Conservation (phyloP, 2,329 filamentous ascomycete genomes). For the Nothopassalora personata region DNA sequence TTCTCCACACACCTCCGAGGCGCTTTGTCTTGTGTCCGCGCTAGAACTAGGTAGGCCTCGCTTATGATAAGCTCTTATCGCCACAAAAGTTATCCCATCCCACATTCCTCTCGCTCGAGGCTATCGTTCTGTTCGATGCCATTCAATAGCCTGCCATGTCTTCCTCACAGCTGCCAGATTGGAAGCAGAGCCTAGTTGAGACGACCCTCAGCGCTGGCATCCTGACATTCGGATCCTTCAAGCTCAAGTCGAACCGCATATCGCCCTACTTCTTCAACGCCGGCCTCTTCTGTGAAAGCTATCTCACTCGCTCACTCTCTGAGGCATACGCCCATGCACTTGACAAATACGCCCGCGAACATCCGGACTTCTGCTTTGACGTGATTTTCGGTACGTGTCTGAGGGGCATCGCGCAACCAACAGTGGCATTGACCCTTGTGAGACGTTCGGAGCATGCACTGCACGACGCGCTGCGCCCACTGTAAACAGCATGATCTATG, state of each 20-base stretch:
- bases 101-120: background rate
- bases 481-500: no score
- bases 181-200: slow-evolving; percentile 69
- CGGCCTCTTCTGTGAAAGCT: slow-evolving; percentile 77
- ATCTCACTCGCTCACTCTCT: slow-evolving; percentile 70
- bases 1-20: background rate
- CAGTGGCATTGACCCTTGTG: no score
- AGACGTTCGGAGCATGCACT: no score
- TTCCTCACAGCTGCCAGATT: slow-evolving; percentile 38
- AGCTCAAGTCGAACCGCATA: slow-evolving; percentile 82
- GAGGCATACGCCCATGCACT: slow-evolving; percentile 70
- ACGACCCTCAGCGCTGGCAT: slow-evolving; percentile 63
- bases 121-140: background rate
- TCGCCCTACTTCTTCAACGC: slow-evolving; percentile 99
- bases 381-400: slow-evolving; percentile 62
- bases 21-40: background rate
- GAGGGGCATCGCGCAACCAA: no score
- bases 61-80: background rate
- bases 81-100: background rate
- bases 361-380: slow-evolving; percentile 60
- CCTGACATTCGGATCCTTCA: slow-evolving; percentile 77
- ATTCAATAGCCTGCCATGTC: background rate
- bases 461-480: no score
- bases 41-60: no score
- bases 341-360: slow-evolving; percentile 39